Conservation (phyloP, 2,329 filamentous ascomycete genomes). For the Paecilomyces sp. region DNA sequence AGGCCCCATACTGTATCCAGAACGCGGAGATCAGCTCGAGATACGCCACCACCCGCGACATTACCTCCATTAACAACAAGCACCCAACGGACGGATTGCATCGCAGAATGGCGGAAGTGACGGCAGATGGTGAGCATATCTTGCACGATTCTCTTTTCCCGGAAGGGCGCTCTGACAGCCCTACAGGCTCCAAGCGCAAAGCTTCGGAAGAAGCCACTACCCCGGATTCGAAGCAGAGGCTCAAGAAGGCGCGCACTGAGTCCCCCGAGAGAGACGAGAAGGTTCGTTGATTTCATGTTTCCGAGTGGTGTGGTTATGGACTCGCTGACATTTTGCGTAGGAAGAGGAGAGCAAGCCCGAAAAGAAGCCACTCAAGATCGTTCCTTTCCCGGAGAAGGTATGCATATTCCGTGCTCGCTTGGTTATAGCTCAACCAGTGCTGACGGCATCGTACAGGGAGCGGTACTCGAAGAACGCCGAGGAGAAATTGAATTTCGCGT, state of each 20-base stretch:
- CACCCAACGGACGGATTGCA: not conserved
- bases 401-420: slow-evolving; percentile 7
- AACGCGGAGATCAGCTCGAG: slow-evolving; percentile 10
- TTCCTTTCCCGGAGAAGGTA: slow-evolving; percentile 86
- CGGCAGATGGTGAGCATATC: slow-evolving; percentile 25
- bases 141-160: not conserved
- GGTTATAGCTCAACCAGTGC: slow-evolving; percentile 5
- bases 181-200: slow-evolving; percentile 39
- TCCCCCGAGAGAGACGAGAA: slow-evolving; percentile 32
- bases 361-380: slow-evolving; percentile 53
- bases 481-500: slow-evolving; percentile 96
- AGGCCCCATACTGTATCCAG: slow-evolving; percentile 9
- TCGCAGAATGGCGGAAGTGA: slow-evolving; percentile 17
- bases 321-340: slow-evolving; percentile 23
- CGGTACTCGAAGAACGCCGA: slow-evolving; percentile 85
- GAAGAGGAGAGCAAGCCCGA: slow-evolving; percentile 28
- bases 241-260: slow-evolving; percentile 44
- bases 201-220: slow-evolving; percentile 42
- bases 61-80: not conserved
- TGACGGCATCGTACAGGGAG: slow-evolving; percentile 50
- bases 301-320: not conserved
- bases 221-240: slow-evolving; percentile 35
- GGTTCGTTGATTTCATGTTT: slow-evolving; percentile 13
- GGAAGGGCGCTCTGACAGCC: slow-evolving; percentile 4
- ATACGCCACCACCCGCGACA: slow-evolving; percentile 2